Base-by-base conservation (phyloP, 495 filamentous ascomycete species). In the Penicillium nucicola region DNA sequence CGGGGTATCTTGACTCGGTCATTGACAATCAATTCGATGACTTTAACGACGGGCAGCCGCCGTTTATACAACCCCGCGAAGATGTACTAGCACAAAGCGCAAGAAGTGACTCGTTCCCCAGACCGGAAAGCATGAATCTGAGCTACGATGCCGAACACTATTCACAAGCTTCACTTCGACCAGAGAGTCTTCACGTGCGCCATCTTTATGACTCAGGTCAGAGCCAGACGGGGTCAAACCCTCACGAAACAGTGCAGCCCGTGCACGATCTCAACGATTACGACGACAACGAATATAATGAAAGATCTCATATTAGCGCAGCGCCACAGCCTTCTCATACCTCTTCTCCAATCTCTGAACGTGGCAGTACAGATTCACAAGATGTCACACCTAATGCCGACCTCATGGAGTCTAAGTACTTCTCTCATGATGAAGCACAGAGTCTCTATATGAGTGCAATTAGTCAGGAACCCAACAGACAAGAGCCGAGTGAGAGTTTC, bases 391-490 rank as follows among this genome's bases (percentile, higher is more conserved):
- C 62, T 15, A 44, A 50, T 45, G 79, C 80, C 23, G 80, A 85
- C 46, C 77, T 89, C 13, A 70, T 78, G 15, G 73, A 88, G 52
- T 97, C 95, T 9, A 89, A 79, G 55, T 64, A 93, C 13, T 97
- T 91, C 64, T 92, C 83, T 45, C 86, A 95, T 48, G 90, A 95
- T 49, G 91, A 97, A 50, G 93, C 93, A 0, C 86, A 92, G 58
- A 97, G 93, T 68, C 87, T 99, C 84, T 97, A 97, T 55, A 92
- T 97, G 82, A 88, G 84, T 58, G 86, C 86, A 17, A 71, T 87
- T 9, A 84, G 81, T 40, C 62, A 72, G 33, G 62, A 52, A 15
- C 57, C 86, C 18, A 71, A 86, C 12, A 84, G 81, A 40, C 62
- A 72, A 36, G 62, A 52, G 12, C 57, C 57, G 10, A 65, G 63